phyloP scores from a whole-genome alignment of 176 grass and related monocot genomes.

The Luzula sylvatica region DNA sequence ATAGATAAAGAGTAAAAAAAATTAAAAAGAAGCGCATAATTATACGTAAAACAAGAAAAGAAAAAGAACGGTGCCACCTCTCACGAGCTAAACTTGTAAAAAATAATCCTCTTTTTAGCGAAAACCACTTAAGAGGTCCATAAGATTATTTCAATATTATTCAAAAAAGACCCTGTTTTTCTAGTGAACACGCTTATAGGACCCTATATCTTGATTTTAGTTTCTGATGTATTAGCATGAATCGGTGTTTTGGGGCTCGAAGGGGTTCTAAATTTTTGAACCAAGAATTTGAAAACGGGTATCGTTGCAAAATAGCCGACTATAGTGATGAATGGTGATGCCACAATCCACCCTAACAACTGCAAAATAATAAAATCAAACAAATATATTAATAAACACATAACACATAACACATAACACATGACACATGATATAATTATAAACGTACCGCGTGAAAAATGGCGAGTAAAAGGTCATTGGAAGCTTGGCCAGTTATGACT shows the following conservation, averaged over 20 bases:
- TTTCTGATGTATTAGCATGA: constrained; percentile 5
- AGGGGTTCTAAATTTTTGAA: constrained; percentile 21
- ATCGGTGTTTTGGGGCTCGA: constrained; percentile 11
- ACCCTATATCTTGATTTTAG: constrained; percentile 27
- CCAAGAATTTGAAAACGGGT: constrained; percentile 28
- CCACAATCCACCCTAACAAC: constrained; percentile 37
- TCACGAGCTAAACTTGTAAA: too few relatives aligned
- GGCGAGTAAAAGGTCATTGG: constrained; percentile 32
- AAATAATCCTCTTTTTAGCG: too few relatives aligned
- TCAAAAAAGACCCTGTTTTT: neutral
- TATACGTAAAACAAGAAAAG: too few relatives aligned
- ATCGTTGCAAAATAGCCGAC: constrained; percentile 15
- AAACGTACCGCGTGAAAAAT: constrained; percentile 34
- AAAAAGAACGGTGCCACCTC: too few relatives aligned
- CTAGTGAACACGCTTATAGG: neutral
- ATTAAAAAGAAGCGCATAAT: too few relatives aligned
- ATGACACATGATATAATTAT: too few relatives aligned
- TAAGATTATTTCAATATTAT: too few relatives aligned
- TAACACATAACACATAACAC: too few relatives aligned
- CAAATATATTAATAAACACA: neutral
- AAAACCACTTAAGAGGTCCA: too few relatives aligned
- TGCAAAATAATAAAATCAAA: constrained; percentile 9
- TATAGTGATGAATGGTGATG: constrained; percentile 33
- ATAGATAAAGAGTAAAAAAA: too few relatives aligned
- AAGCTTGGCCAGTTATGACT: constrained; percentile 34